Percentiles rank a stretch among this genome's conserved stretches.
Evolutionary conservation across 2,329 filamentous ascomycete genomes (phyloP).

Genomic region (Pseudogymnoascus sp.): DNA sequence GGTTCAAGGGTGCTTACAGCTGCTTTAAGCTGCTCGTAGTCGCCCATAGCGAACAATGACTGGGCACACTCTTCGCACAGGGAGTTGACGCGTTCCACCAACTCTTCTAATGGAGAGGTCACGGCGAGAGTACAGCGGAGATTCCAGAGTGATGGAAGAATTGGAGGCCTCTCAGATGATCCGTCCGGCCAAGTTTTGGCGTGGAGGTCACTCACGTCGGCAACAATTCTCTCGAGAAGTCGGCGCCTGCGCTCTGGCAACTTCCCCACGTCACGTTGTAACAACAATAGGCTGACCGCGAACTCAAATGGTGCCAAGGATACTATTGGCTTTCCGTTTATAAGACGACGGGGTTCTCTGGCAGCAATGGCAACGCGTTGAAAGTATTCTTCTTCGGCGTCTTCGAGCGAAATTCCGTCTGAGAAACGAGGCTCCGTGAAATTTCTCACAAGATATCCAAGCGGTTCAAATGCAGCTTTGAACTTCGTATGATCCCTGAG

Average conservation of each 20-base stretch:
- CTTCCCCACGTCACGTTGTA: neutral
- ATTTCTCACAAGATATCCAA: neutral
- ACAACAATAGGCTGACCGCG: neutral
- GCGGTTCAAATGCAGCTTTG: neutral
- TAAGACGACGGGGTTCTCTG: neutral
- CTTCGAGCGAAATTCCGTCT: neutral
- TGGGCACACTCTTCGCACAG: neutral
- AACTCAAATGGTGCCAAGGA: neutral
- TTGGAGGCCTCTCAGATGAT: neutral
- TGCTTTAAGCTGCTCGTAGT: neutral
- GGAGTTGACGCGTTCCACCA: neutral
- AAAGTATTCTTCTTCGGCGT: neutral
- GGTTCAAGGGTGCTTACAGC: neutral
- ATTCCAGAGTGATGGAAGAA: neutral
- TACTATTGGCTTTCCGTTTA: neutral
- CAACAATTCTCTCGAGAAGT: neutral
- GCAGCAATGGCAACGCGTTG: slow-evolving; percentile 2
- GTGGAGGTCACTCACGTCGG: neutral
- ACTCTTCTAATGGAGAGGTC: neutral
- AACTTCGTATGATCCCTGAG: neutral
- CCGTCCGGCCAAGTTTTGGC: neutral
- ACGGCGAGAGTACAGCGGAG: neutral
- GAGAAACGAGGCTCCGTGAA: neutral
- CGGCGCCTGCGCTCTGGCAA: neutral
- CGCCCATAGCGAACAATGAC: neutral